A percentile compares a stretch with the other conserved stretches of the same genome.
These are phyloP conservation scores for Aspergillus nanangensis DNA, from an alignment of 495 filamentous ascomycete species.

Conservation along the genomic window DNA sequence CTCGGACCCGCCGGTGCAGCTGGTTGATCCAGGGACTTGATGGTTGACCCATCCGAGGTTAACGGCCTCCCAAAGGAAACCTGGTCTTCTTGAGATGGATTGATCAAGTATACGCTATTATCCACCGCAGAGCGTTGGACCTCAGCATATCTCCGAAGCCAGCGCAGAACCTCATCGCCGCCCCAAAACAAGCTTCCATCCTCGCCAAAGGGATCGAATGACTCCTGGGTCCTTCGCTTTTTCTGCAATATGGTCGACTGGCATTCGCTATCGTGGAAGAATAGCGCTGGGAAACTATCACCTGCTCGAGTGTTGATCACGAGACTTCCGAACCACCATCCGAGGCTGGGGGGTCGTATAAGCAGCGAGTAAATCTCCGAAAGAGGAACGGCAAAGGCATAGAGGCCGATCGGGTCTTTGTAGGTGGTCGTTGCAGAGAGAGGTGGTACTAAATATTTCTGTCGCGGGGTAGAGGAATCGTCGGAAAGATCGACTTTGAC, in stretches of 20 bases:
- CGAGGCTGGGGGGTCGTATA: constrained; percentile 85
- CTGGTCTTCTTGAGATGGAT: constrained; percentile 80
- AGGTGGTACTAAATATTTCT: constrained; percentile 86
- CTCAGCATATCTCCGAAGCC: constrained; percentile 77
- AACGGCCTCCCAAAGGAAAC: constrained; percentile 63
- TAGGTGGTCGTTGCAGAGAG: constrained; percentile 75
- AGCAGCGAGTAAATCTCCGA: constrained; percentile 86
- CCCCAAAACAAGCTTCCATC: constrained; percentile 91
- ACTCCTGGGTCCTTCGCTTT: constrained; percentile 75
- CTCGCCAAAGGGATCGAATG: constrained; percentile 86
- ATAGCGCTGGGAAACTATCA: constrained; percentile 89
- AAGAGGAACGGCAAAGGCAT: constrained; percentile 89
- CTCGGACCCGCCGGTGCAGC: constrained; percentile 24
- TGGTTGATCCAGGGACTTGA: constrained; percentile 29
- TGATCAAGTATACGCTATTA: constrained; percentile 83
- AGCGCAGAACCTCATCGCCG: constrained; percentile 89
- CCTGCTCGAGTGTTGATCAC: constrained; percentile 88
- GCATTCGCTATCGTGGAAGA: constrained; percentile 97
- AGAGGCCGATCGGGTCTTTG: constrained; percentile 67
- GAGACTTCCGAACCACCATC: constrained; percentile 97
- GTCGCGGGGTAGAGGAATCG: constrained; percentile 70
- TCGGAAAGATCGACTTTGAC: constrained; percentile 92
- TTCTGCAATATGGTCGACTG: constrained; percentile 92
- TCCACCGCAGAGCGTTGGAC: constrained; percentile 82
- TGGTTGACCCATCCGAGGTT: constrained; percentile 29